Percentiles rank a stretch among this genome's conserved stretches.
phyloP scores from a whole-genome alignment of 495 filamentous ascomycete genomes.

The Daldinia vernicosa region DNA sequence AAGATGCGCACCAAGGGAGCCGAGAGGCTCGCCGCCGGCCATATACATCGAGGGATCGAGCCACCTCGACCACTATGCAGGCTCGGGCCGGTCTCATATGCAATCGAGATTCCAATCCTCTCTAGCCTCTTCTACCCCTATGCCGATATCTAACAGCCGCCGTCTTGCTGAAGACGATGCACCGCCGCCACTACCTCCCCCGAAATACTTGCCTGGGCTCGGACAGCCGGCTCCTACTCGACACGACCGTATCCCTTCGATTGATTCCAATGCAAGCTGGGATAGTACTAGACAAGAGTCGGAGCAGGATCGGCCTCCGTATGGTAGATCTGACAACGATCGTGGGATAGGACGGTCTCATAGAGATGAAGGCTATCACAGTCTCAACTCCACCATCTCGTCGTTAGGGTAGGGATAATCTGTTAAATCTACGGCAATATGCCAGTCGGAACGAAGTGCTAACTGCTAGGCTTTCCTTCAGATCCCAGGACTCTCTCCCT shows the following conservation, averaged over 20 bases:
- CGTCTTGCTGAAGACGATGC: slow-evolving; percentile 50
- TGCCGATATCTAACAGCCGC: slow-evolving; percentile 56
- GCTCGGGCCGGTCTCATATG: slow-evolving; percentile 57
- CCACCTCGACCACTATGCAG: slow-evolving; percentile 59
- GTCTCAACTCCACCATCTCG: slow-evolving; percentile 46
- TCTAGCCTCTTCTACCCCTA: slow-evolving; percentile 54
- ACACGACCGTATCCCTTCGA: slow-evolving; percentile 43
- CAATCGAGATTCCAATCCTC: slow-evolving; percentile 55
- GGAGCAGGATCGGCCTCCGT: slow-evolving; percentile 32
- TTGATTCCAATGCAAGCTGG: slow-evolving; percentile 44
- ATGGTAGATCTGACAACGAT: slow-evolving; percentile 42
- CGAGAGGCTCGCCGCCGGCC: slow-evolving; percentile 55
- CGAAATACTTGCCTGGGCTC: slow-evolving; percentile 52
- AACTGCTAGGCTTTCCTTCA: slow-evolving; percentile 25
- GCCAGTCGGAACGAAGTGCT: slow-evolving; percentile 12
- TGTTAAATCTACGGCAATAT: background rate
- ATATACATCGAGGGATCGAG: slow-evolving; percentile 64
- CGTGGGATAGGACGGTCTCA: slow-evolving; percentile 35
- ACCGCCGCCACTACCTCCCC: slow-evolving; percentile 63
- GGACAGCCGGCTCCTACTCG: slow-evolving; percentile 27
- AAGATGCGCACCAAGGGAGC: slow-evolving; percentile 51
- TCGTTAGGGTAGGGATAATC: slow-evolving; percentile 42
- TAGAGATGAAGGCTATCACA: slow-evolving; percentile 47
- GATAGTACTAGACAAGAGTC: slow-evolving; percentile 39
- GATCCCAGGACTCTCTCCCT: slow-evolving; percentile 46